Base-by-base conservation (phyloP, 148 eudicot species). In the Camellia japonica region DNA sequence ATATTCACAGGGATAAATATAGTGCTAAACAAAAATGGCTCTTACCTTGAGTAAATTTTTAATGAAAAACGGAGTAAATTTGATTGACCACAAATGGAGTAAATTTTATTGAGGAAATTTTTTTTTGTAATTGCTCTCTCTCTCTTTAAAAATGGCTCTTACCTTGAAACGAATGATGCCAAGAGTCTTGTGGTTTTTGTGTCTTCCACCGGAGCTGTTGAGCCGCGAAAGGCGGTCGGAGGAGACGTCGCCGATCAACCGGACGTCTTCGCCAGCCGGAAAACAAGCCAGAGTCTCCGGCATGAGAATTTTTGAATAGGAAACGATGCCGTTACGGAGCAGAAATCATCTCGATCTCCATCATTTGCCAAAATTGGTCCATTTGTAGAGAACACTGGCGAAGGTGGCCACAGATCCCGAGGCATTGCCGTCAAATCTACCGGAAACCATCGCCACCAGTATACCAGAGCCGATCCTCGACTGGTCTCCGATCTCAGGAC, bases 341-440 rank as follows among this genome's bases (percentile, higher is more conserved):
- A 90, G 75, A 58, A 93, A 93, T 95, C 95, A 93, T 67, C 98
- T 77, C 20, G 98, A 90, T 88, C 95, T 90, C 98, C 98, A 93
- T 6, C 98, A 95, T 58, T 91, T 93, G 12, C 93, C 85, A 80
- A 89, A 93, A 76, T 90, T 93, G 1, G 98, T 93, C 98, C 98
- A 93, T 80, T 90, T 93, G 73, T 84, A 88, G 2, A 93, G 83
- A n/a, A 89, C 85, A 19, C 96, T 96, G 7, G 93, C 91, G 42
- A 89, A 92, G 42, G 89, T 82, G 55, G 75, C 80, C 15, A 90
- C 95, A 82, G 90, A 87, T 89, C 88, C 89, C 78, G 78, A 80
- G 58, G 79, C 85, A 86, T 79, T 85, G 75, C 81, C 80, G 0
- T 83, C 84, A 38, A 89, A 87, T 87, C 88, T 83, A 80, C 81